Base-by-base conservation (phyloP, 2,329 filamentous ascomycete species). In the Talaromyces pinophilus region DNA sequence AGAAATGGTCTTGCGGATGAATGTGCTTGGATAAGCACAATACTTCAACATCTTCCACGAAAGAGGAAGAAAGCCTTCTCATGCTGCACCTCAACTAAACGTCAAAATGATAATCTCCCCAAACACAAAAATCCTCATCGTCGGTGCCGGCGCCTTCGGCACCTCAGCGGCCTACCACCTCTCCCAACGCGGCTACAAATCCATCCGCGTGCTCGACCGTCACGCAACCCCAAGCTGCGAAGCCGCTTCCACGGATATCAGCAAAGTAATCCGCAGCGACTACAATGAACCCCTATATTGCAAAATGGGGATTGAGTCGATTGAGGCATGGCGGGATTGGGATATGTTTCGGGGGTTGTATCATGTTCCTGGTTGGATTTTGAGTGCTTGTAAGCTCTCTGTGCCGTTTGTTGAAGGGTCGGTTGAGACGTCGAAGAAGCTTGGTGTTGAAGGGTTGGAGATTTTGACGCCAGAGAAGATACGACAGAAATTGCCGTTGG, bases 231-330 rank as follows among this genome's bases (percentile, higher is more conserved):
- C 85, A 28, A 83, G 83, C 1, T 77, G 80, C 0, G 77, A 73
- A 62, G 88, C 88, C 38, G 89, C 89, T 0, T 91, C 89, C 0
- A 89, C 87, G 81, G 89, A 92, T 78, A 88, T 88, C 84, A 91
- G 90, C 80, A 91, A 91, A 76, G 87, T 90, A 33, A 83, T 91
- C 17, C 87, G 89, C 65, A 87, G 88, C 59, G 89, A 91, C 75
- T 91, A 91, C 77, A 82, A 85, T 64, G 86, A 89, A 70, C 78
- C 85, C 1, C 76, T 87, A 17, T 91, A 92, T 79, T 87, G 85
- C 75, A 76, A 83, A 60, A 81, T 92, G 22, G 89, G 85, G 0
- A 82, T 90, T 33, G 88, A 91, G 76, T 86, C 89, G 0, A 86
- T 89, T 71, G 84, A 87, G 62, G 77, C 86, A 0, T 92, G 88